These are phyloP conservation scores for Torrubiellomyces zombiae DNA, from an alignment of 2,329 filamentous ascomycete genomes.

Conservation along the genomic window DNA sequence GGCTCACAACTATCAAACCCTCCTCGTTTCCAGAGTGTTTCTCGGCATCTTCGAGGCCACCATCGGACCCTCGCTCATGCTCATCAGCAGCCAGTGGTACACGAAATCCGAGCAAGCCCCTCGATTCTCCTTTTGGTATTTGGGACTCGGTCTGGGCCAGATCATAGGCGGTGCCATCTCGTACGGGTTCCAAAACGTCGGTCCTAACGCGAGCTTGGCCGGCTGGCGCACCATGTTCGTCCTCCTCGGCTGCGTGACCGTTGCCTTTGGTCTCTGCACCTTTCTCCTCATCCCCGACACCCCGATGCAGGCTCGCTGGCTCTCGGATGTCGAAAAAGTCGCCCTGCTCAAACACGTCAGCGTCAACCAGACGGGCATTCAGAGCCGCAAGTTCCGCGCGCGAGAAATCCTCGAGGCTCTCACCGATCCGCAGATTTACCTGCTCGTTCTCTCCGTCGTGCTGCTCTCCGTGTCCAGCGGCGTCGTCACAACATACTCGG, in stretches of 20 bases:
- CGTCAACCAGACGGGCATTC: constrained; percentile 40
- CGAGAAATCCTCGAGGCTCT: constrained; percentile 36
- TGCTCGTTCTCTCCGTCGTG: constrained; percentile 30
- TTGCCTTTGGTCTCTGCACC: constrained; percentile 15
- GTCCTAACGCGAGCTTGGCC: constrained; percentile 32
- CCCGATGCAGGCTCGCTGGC: constrained; percentile 28
- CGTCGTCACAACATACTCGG: constrained; percentile 36
- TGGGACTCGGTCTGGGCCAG: constrained; percentile 41
- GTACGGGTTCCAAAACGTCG: constrained; percentile 38
- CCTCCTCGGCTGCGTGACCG: constrained; percentile 38
- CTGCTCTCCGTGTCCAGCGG: constrained; percentile 34
- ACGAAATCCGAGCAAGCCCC: constrained; percentile 44
- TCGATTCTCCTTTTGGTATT: constrained; percentile 44
- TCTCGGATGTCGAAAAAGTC: constrained; percentile 31
- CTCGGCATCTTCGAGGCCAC: constrained; percentile 45
- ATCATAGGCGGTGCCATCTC: constrained; percentile 49
- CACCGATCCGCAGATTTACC: constrained; percentile 32
- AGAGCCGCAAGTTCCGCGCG: constrained; percentile 33
- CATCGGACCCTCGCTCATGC: constrained; percentile 41
- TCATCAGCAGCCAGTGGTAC: constrained; percentile 45
- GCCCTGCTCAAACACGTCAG: constrained; percentile 35
- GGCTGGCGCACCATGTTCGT: constrained; percentile 59
- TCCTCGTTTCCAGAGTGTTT: constrained; percentile 39
- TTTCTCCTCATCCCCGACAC: constrained; percentile 21
- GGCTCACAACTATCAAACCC: constrained; percentile 31